A percentile compares a stretch with the other conserved stretches of the same genome.
Evolutionary conservation across 106 monocot species (phyloP).

Genomic region (Acorus calamus): DNA sequence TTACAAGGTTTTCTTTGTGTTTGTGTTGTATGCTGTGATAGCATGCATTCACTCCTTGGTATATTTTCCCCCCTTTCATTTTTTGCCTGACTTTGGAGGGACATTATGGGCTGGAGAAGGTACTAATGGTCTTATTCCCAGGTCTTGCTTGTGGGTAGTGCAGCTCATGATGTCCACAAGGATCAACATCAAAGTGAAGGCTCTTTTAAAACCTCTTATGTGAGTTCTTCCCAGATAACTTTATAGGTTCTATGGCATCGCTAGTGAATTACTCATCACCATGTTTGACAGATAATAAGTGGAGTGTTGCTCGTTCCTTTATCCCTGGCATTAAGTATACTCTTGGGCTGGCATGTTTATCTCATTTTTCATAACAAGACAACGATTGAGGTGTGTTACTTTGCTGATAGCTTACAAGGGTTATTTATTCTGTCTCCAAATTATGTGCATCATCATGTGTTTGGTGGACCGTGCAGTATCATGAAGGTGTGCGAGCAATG

Average conservation of each 20-base stretch:
- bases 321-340: constrained; percentile 60
- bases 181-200: constrained; percentile 48
- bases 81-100: neutral
- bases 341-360: constrained; percentile 95
- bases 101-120: neutral
- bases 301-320: constrained; percentile 76
- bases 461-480: constrained; percentile 45
- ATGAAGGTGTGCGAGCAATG: constrained; percentile 98
- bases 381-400: constrained; percentile 76
- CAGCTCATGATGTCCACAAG: constrained; percentile 38
- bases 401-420: neutral
- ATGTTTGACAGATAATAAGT: constrained; percentile 64
- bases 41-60: constrained; percentile 84
- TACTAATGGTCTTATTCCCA: constrained; percentile 11
- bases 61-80: constrained; percentile 8
- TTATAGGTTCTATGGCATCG: neutral
- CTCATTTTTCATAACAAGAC: constrained; percentile 88
- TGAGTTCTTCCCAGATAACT: constrained; percentile 10
- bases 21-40: constrained; percentile 73
- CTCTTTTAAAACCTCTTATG: constrained; percentile 62
- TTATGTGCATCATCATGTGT: constrained; percentile 1
- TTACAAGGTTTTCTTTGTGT: constrained; percentile 91
- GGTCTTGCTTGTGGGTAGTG: constrained; percentile 74
- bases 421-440: neutral
- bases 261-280: neutral